phyloP scores from a whole-genome alignment of 2,329 filamentous ascomycete genomes.

The Talaromyces sp. region DNA sequence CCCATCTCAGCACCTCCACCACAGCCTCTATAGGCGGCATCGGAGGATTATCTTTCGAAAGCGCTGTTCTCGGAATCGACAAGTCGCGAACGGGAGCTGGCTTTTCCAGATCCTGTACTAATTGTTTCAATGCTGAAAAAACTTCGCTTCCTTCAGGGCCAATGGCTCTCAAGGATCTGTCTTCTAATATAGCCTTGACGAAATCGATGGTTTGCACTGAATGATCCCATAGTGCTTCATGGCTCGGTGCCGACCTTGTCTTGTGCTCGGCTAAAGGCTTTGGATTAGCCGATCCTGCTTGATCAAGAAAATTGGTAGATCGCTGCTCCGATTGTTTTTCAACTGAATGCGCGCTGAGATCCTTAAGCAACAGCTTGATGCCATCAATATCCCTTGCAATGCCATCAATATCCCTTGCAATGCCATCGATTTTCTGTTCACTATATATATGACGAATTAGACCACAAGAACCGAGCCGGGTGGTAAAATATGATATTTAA shows the following conservation, averaged over 20 bases:
- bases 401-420: constrained; percentile 9
- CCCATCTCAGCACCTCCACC: neutral
- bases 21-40: neutral
- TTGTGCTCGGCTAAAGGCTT: neutral
- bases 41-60: neutral
- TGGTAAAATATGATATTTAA: neutral
- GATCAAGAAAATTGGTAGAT: neutral
- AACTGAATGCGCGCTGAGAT: neutral
- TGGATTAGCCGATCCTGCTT: neutral
- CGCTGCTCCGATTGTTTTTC: neutral
- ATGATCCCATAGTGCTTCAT: neutral
- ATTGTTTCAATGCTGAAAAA: neutral
- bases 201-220: neutral
- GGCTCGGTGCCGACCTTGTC: neutral
- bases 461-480: neutral
- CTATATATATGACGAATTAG: neutral
- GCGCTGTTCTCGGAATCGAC: neutral
- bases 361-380: constrained; percentile 1
- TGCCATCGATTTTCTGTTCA: constrained; percentile 13
- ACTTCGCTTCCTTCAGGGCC: neutral
- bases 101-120: neutral
- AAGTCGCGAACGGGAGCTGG: neutral
- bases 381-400: constrained; percentile 8
- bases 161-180: neutral
- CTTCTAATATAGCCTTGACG: neutral